Conservation (phyloP, 331 rosid genomes). For the Quercus phellos region DNA sequence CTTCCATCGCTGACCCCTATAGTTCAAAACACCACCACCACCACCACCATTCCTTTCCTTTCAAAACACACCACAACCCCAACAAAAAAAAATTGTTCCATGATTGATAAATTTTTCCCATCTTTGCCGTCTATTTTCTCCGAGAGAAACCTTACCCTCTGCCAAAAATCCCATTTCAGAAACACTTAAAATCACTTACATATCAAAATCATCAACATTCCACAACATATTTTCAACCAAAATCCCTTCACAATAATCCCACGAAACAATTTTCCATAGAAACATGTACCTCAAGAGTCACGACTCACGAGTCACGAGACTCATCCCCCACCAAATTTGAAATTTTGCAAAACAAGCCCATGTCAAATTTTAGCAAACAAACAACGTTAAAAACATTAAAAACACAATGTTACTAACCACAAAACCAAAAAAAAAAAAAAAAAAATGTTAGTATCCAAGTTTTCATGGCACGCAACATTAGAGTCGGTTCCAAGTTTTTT, state of each 20-base stretch:
- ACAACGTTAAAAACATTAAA: background rate
- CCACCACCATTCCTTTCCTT: background rate
- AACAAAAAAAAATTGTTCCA: too few relatives aligned
- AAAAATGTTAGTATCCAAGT: constrained; percentile 1
- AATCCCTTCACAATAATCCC: background rate
- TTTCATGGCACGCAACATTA: background rate
- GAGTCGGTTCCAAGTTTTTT: constrained; percentile 30
- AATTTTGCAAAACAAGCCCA: background rate
- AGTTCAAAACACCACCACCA: background rate
- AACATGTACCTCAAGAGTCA: too few relatives aligned
- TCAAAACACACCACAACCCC: too few relatives aligned
- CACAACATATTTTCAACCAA: background rate
- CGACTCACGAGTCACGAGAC: background rate
- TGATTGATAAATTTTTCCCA: too few relatives aligned
- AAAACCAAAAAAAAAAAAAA: background rate
- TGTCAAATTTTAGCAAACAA: background rate
- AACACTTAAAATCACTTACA: background rate
- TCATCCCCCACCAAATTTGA: background rate
- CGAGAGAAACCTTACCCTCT: background rate
- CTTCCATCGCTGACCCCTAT: constrained; percentile 11
- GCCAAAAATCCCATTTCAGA: background rate
- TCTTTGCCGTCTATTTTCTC: too few relatives aligned
- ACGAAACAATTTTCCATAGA: background rate
- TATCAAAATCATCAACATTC: background rate
- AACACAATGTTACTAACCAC: too few relatives aligned